phyloP scores from a whole-genome alignment of 306 rosid genomes.

The Prunus padus region DNA sequence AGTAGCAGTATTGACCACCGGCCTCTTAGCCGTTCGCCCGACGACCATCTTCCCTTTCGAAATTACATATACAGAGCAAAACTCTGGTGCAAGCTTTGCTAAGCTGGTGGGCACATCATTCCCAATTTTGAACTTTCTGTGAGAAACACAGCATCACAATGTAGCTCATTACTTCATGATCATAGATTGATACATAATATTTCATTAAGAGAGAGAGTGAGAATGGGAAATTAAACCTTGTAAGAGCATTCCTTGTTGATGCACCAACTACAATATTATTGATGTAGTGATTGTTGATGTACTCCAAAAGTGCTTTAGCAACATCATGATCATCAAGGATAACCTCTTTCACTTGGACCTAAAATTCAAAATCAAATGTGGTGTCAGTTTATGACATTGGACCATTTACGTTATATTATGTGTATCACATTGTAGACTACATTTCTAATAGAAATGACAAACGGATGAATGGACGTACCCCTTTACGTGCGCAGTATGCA shows the following conservation, averaged over 20 bases:
- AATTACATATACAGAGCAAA: conserved; percentile 71
- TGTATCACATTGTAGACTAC: not conserved
- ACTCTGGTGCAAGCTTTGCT: conserved; percentile 68
- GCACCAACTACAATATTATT: conserved; percentile 70
- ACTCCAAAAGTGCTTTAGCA: conserved; percentile 59
- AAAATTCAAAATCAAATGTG: not conserved
- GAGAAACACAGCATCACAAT: conserved; percentile 21
- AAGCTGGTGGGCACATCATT: conserved; percentile 53
- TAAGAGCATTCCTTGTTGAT: conserved; percentile 53
- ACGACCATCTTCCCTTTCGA: conserved; percentile 76
- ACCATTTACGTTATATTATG: not conserved
- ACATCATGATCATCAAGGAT: conserved; percentile 61
- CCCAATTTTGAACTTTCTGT: conserved; percentile 59
- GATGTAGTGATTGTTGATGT: conserved; percentile 42
- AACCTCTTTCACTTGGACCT: conserved; percentile 68
- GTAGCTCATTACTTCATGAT: not conserved
- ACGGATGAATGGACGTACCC: conserved; percentile 35
- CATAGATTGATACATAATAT: not conserved
- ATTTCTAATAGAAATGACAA: not conserved
- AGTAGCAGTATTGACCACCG: conserved; percentile 35
- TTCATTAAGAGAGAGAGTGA: not conserved
- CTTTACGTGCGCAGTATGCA: conserved; percentile 56
- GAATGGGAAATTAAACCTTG: conserved; percentile 43
- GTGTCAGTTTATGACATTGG: not conserved
- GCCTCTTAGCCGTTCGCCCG: conserved; percentile 60